Evolutionary conservation across 257 asterid species (phyloP), one percentile per base, ranked within the genome.

Genomic region (Rubia yunnanensis): DNA sequence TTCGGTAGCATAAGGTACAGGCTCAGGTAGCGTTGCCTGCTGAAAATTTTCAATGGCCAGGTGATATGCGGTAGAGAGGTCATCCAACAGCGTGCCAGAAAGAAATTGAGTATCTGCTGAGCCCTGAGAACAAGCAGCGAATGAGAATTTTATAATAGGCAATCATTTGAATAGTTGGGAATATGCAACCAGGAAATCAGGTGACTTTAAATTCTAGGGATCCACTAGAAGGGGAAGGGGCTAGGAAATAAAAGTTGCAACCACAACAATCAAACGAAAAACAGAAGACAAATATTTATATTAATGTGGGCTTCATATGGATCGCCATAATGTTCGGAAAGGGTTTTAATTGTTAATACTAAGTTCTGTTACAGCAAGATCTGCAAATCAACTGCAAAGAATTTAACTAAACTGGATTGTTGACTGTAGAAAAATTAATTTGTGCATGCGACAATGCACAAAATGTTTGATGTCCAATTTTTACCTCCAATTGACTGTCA

Each of bases 31-130:
- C 57, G 81, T 79, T 28, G 70, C 77, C 74, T 75, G 94, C 10
- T 84, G 87, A 72, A 85, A 85, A 70, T 78, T 85, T 67, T 85
- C 88, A 3, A 92, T 85, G 64, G 96, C 92, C 70, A 68, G 85
- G 67, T 64, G 73, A 80, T 92, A 87, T 6, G 91, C 80, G 60
- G 94, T 71, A 63, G 88, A 72, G 67, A 83, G 78, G 76, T 92
- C 94, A 64, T 84, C 97, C 72, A 87, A 74, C n/a, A 50, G 34
- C 54, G 78, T 74, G 61, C 73, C 78, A 71, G 91, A 66, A 31
- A 83, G 49, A 31, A 80, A 63, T 63, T 77, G 88, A 64, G 54
- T 77, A 59, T 57, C 77, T 11, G 90, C 68, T 28, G 85, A 60
- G 49, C 79, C 76, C 81, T 76, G 52, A 38, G 26, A 58, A 14